Evolutionary conservation across 345 rosid species (phyloP), one percentile per base, ranked within the genome.

Genomic region (Sisymbrium irio): DNA sequence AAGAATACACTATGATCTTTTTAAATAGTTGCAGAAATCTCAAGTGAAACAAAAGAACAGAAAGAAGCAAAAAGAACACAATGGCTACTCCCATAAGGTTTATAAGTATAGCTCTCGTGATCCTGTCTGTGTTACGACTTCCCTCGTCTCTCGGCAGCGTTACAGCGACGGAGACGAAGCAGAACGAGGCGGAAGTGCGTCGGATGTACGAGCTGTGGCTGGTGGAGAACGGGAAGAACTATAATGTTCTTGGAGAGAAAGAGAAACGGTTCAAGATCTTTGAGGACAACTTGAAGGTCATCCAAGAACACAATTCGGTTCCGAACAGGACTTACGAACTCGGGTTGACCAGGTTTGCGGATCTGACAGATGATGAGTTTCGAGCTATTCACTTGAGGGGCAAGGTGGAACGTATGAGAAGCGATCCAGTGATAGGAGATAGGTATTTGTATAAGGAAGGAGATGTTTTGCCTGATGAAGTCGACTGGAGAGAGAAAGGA

Each of bases 261-360:
- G 92, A 85, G 67, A 79, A 5, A 63, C 81, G 92, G 11, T 87
- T 83, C 63, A 41, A 76, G 73, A 74, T 89, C 42, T 89, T 89
- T 27, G 84, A 79, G 77, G 88, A 89, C 42, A 89, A 89, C 46
- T 53, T 85, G 44, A 78, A 65, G 67, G 82, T 81, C 9, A 51
- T 87, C 3, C 72, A 78, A 46, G 82, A 81, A 6, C 95, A 89
- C 47, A 89, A 84, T 57, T 73, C 84, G 0, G 20, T 67, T 25
- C 79, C 32, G 12, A 62, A 69, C 15, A 74, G 74, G 55, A 80
- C 59, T 40, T 87, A 84, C 27, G 59, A 72, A 46, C 65, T 85
- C 4, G 92, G 92, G 6, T 75, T 89, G 72, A 87, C 81, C 68
- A 68, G 49, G 84, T 87, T 89, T 42, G 86, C 92, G 1, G 95